phyloP scores from a whole-genome alignment of 2,329 filamentous ascomycete species.

The Ceratocystis smalleyi region DNA sequence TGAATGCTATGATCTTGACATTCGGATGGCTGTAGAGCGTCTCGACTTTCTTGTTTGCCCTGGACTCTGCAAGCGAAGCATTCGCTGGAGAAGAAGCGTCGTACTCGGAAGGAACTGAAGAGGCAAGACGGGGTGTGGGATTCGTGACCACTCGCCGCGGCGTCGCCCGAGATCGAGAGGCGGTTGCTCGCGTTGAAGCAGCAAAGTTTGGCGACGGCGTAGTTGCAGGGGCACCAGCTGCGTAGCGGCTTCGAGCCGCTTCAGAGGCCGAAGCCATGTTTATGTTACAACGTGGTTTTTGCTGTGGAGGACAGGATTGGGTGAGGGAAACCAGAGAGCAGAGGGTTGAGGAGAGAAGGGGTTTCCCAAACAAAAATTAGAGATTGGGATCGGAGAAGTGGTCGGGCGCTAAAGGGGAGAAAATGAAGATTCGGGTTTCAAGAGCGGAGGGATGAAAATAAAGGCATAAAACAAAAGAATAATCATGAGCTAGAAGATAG shows the following conservation, averaged over 20 bases:
- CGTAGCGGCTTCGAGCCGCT: conserved; percentile 13
- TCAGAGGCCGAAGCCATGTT: conserved; percentile 10
- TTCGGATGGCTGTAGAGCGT: conserved; percentile 60
- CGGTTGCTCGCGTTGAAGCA: conserved; percentile 13
- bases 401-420: not conserved
- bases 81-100: conserved; percentile 10
- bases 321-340: too few species aligned
- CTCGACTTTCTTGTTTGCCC: conserved; percentile 32
- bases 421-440: not conserved
- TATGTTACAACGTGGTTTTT: too few species aligned
- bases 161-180: conserved; percentile 8
- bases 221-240: conserved; percentile 8
- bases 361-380: not conserved
- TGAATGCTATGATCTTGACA: conserved; percentile 50
- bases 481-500: not conserved
- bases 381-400: not conserved
- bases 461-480: not conserved
- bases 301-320: too few species aligned
- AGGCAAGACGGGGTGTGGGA: conserved; percentile 10
- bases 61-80: conserved; percentile 9
- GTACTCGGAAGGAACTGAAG: conserved; percentile 6
- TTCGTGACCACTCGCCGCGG: conserved; percentile 15
- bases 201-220: conserved; percentile 10
- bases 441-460: not conserved
- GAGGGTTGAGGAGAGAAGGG: not conserved